phyloP scores from a whole-genome alignment of 164 flowering plant species.

The Santalum album region DNA sequence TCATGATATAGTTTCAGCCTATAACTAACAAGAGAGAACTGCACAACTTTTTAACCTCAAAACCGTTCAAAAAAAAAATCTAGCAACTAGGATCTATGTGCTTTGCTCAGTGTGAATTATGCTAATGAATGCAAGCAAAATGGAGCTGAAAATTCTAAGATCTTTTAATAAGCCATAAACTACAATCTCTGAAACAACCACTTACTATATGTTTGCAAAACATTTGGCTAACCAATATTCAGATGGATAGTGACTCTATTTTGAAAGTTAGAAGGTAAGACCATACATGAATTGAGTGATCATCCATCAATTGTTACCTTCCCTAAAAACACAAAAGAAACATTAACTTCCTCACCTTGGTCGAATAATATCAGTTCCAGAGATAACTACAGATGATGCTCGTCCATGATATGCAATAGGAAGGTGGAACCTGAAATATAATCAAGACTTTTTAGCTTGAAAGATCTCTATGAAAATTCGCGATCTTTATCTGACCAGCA shows the following conservation, averaged over 20 bases:
- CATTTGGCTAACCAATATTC: no score
- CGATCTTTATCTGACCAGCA: not conserved
- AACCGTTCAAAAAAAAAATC: no score
- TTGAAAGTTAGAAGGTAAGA: no score
- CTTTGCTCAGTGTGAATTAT: not conserved
- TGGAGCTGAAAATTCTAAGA: not conserved
- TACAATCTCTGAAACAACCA: no score
- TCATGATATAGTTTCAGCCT: no score
- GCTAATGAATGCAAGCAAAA: not conserved
- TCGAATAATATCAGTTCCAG: constrained; percentile 79
- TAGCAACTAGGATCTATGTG: not conserved
- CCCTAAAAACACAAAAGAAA: not conserved
- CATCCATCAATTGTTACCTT: not conserved
- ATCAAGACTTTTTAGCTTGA: not conserved
- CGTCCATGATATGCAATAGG: constrained; percentile 99
- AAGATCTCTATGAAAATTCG: not conserved
- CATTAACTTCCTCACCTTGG: constrained; percentile 49
- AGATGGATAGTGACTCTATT: no score
- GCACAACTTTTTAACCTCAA: no score
- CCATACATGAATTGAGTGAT: not conserved
- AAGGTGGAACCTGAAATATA: constrained; percentile 68
- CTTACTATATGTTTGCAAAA: no score
- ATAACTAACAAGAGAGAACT: no score
- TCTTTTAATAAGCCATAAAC: no score
- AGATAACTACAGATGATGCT: constrained; percentile 86